Conservation (phyloP, 1,139 yeast species). For the Kurtzmaniella quercitrusa region DNA sequence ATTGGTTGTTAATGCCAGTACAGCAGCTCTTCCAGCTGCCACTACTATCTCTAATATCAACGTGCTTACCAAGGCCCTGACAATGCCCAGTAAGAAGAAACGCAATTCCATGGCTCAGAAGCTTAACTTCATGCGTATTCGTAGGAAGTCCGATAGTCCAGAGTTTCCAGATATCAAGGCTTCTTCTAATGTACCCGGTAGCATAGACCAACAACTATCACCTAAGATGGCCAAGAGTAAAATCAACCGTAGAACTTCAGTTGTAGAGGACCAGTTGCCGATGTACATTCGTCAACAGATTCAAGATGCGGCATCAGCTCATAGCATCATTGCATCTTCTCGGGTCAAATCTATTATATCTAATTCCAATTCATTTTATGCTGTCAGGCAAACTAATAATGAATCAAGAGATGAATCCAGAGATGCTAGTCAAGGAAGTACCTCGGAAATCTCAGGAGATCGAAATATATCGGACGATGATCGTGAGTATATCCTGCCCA, state of each 20-base stretch:
- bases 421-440: conserved; percentile 5
- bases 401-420: conserved; percentile 5
- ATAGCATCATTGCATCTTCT: conserved; percentile 10
- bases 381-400: conserved; percentile 22
- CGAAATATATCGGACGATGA: conserved; percentile 17
- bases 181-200: neutral
- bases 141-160: conserved; percentile 2
- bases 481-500: conserved; percentile 41
- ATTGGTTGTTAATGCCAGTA: neutral
- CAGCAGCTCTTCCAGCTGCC: conserved; percentile 20
- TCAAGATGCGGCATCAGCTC: conserved; percentile 1
- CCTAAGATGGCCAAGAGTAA: neutral
- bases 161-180: conserved; percentile 1
- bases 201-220: neutral
- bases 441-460: conserved; percentile 1
- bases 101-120: conserved; percentile 10
- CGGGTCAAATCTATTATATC: conserved; percentile 33
- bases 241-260: conserved; percentile 26
- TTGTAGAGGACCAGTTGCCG: conserved; percentile 40
- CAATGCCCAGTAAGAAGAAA: neutral
- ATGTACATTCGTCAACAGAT: conserved; percentile 33
- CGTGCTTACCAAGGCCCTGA: conserved; percentile 29
- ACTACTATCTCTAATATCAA: conserved; percentile 30
- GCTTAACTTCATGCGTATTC: conserved; percentile 10
- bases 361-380: conserved; percentile 37